Evolutionary conservation across 495 filamentous ascomycete genomes (phyloP).

Genomic region (Tetracladium marchalianum): DNA sequence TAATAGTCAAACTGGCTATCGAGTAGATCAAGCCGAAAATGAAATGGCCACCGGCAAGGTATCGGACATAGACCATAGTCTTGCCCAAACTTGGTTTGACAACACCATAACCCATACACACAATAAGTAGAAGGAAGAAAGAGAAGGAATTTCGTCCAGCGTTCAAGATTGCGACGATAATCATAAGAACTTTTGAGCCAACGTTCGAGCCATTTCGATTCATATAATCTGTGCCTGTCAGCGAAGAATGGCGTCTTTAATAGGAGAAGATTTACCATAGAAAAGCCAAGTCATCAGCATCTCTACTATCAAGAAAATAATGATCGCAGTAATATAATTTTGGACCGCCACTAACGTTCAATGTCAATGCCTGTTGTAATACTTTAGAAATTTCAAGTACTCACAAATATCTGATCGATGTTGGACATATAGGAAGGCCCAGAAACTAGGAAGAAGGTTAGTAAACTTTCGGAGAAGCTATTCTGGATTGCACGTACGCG

Average conservation of each 20-base stretch:
- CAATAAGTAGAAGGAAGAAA: slow-evolving; percentile 96
- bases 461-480: slow-evolving; percentile 8
- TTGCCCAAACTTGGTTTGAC: slow-evolving; percentile 89
- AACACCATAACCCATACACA: slow-evolving; percentile 99
- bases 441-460: slow-evolving; percentile 39
- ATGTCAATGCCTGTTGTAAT: neutral
- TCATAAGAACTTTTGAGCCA: slow-evolving; percentile 76
- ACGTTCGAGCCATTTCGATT: slow-evolving; percentile 80
- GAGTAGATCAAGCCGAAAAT: slow-evolving; percentile 91
- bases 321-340: slow-evolving; percentile 97
- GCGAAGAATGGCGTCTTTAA: neutral
- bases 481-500: slow-evolving; percentile 35
- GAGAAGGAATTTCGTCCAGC: slow-evolving; percentile 94
- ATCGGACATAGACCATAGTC: slow-evolving; percentile 91
- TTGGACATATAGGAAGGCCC: slow-evolving; percentile 93
- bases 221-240: slow-evolving; percentile 58
- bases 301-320: slow-evolving; percentile 88
- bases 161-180: slow-evolving; percentile 84
- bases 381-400: slow-evolving; percentile 15
- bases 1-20: slow-evolving; percentile 79
- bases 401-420: slow-evolving; percentile 84
- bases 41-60: slow-evolving; percentile 84
- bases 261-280: slow-evolving; percentile 43
- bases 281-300: slow-evolving; percentile 98
- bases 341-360: slow-evolving; percentile 88